phyloP scores from a whole-genome alignment of 495 filamentous ascomycete species.

The Lentithecium fluviatile region DNA sequence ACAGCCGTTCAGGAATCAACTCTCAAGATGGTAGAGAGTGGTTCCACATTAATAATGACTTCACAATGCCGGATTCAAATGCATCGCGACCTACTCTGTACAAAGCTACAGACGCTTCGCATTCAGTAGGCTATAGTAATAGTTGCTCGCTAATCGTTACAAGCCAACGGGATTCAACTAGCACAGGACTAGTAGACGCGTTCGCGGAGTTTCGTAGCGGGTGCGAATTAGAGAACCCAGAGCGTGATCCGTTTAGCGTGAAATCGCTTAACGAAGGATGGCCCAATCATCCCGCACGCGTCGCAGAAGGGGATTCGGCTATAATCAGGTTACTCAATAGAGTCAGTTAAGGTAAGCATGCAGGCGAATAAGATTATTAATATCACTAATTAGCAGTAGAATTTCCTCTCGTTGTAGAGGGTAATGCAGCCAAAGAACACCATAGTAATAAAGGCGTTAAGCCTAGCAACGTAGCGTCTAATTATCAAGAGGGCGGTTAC shows the following conservation, averaged over 20 bases:
- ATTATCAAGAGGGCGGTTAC: constrained; percentile 10
- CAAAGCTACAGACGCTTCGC: constrained; percentile 5
- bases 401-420: constrained; percentile 21
- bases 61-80: constrained; percentile 11
- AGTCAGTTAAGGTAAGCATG: too few species aligned
- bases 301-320: constrained; percentile 12
- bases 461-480: constrained; percentile 4
- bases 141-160: constrained; percentile 1
- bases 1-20: constrained; percentile 11
- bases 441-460: neutral
- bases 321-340: constrained; percentile 18
- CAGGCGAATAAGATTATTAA: constrained; percentile 10
- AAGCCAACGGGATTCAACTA: constrained; percentile 12
- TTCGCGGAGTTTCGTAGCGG: neutral
- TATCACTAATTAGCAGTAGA: constrained; percentile 20
- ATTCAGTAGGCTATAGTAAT: constrained; percentile 13
- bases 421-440: constrained; percentile 10
- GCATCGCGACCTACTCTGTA: constrained; percentile 2
- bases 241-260: constrained; percentile 13
- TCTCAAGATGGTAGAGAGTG: constrained; percentile 7
- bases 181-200: constrained; percentile 7
- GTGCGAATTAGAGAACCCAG: constrained; percentile 7
- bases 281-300: constrained; percentile 10
- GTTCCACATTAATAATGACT: constrained; percentile 12
- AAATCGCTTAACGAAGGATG: constrained; percentile 9